Evolutionary conservation across 2,329 filamentous ascomycete species (phyloP).

Genomic region (Lachnellula suecica): DNA sequence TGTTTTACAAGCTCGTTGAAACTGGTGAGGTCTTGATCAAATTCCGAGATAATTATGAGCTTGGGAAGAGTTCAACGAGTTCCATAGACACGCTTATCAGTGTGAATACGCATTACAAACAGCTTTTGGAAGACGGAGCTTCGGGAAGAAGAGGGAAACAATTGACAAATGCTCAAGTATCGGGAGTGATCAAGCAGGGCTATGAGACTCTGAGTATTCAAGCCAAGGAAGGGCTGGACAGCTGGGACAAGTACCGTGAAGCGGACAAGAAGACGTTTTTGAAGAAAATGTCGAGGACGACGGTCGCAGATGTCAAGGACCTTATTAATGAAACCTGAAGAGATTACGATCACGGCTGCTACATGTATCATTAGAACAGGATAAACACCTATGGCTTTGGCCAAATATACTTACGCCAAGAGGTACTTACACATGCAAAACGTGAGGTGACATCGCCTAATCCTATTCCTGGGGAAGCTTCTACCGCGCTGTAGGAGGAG

Average conservation of each 20-base stretch:
- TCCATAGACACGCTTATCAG: conserved; percentile 83
- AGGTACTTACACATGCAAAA: neutral
- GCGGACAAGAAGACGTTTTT: conserved; percentile 79
- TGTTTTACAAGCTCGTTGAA: conserved; percentile 98
- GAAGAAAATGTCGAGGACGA: conserved; percentile 82
- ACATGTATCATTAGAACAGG: conserved; percentile 1
- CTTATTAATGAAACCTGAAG: conserved; percentile 24
- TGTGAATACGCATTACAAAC: conserved; percentile 83
- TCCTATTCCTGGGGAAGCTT: neutral
- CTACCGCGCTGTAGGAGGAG: conserved; percentile 12
- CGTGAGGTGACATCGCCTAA: neutral
- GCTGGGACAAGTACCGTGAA: conserved; percentile 84
- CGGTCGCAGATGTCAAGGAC: conserved; percentile 66
- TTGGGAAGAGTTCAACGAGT: conserved; percentile 57
- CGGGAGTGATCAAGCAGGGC: conserved; percentile 90
- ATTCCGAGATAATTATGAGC: conserved; percentile 75
- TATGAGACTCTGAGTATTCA: conserved; percentile 95
- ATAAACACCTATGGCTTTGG: neutral
- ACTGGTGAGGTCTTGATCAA: conserved; percentile 78
- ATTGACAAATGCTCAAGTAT: conserved; percentile 80
- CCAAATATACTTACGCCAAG: neutral
- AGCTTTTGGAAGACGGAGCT: conserved; percentile 65
- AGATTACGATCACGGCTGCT: neutral
- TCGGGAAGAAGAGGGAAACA: conserved; percentile 57
- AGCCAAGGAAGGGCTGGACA: conserved; percentile 80